Evolutionary conservation across 148 eudicot species (phyloP), one percentile per base, ranked within the genome.

Genomic region (Tetragonia tetragonoides): DNA sequence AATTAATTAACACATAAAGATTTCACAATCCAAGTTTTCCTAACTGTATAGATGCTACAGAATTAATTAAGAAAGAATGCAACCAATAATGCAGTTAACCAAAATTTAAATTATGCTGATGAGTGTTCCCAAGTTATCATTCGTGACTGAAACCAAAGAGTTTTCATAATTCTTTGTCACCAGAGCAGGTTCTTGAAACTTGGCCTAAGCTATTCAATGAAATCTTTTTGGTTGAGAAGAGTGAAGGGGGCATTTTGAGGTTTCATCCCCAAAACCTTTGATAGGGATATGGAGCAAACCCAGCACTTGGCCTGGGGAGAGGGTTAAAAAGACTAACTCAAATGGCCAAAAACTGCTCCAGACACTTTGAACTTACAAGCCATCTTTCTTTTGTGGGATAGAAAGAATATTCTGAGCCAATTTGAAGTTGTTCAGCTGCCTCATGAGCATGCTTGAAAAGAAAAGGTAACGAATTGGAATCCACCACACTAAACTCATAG

Each of bases 381-480:
- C 97, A 95, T 61, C 83, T 85, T 71, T 91, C 89, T 78, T 75
- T 83, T 57, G 88, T 79, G 12, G 85, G 77, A 75, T 83, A 79
- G 23, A 84, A 86, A 44, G 91, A 88, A 75, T 84, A 78, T 38
- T 83, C 88, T 6, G 88, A 77, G 81, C 75, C 85, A 67, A 83
- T 79, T 47, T 83, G 80, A 85, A 93, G 84, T 71, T 86, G 84
- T 67, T 84, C 87, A 17, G 88, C 90, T 73, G 85, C 93, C 79
- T 88, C 91, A 72, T 84, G 95, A 66, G 97, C 91, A 82, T 95
- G 86, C 68, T 95, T 91, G 87, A 95, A 95, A 82, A 93, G 90
- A 85, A 89, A 93, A 75, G 80, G 82, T 49, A 95, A 79, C 68
- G 93, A 85, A 78, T 95, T 95, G 78, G 99, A 90, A 83, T 95